A percentile compares a stretch with the other conserved stretches of the same genome.
phyloP scores from a whole-genome alignment of 225 moss, liverwort and hornwort genomes.

The Polytrichum commune region DNA sequence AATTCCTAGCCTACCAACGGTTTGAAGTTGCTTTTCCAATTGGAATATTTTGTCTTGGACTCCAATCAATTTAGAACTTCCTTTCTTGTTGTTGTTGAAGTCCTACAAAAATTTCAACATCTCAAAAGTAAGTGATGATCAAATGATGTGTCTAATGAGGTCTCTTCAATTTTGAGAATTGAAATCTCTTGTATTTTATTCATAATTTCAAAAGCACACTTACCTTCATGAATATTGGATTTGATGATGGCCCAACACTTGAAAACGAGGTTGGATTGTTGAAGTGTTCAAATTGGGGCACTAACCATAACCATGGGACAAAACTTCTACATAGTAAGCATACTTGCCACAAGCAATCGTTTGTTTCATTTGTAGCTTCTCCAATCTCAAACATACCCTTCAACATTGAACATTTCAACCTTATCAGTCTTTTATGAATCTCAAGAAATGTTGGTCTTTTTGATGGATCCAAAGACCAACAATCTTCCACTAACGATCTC shows the following conservation, averaged over 20 bases:
- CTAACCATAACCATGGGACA: not conserved
- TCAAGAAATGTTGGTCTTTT: slow-evolving; percentile 3
- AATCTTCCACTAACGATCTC: not conserved
- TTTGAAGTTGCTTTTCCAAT: not conserved
- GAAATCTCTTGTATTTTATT: not conserved
- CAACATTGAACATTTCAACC: not conserved
- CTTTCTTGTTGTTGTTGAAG: not conserved
- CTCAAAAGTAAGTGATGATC: not conserved
- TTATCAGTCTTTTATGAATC: not conserved
- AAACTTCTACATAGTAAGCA: not conserved
- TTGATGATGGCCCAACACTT: not conserved
- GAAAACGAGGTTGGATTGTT: not conserved
- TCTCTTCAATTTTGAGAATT: not conserved
- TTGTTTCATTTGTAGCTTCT: not conserved
- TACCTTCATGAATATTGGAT: not conserved
- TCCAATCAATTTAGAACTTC: not conserved
- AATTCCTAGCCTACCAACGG: not conserved
- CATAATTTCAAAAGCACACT: no score
- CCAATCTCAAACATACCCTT: not conserved
- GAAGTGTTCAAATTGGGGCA: not conserved
- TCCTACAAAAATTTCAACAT: not conserved
- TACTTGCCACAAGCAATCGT: not conserved
- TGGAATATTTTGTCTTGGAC: not conserved
- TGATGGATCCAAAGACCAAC: not conserved
- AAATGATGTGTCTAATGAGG: not conserved